These are phyloP conservation scores for Cladophialophora carrionii DNA, from an alignment of 2,329 filamentous ascomycete genomes.

Conservation along the genomic window DNA sequence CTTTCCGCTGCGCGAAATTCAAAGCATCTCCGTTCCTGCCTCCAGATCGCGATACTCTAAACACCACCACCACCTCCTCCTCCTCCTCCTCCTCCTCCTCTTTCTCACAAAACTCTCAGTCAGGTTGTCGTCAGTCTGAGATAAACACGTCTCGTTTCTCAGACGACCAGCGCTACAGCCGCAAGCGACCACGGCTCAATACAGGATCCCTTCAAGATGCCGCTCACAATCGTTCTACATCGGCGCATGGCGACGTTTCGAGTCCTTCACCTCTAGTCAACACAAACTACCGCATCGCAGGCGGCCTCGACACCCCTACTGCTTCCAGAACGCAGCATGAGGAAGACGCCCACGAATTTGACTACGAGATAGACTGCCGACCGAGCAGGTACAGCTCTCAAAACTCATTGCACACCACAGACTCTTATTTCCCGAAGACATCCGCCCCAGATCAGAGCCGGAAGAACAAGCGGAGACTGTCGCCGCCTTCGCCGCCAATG, in stretches of 20 bases:
- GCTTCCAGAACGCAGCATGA: slow-evolving; percentile 38
- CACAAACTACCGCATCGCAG: slow-evolving; percentile 46
- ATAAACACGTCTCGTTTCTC: background rate
- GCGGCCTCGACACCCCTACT: slow-evolving; percentile 42
- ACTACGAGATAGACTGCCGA: slow-evolving; percentile 48
- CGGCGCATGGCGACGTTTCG: slow-evolving; percentile 20
- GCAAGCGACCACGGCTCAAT: slow-evolving; percentile 24
- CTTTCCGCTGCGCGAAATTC: slow-evolving; percentile 22
- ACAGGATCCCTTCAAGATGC: slow-evolving; percentile 3
- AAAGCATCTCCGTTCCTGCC: slow-evolving; percentile 30
- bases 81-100: slow-evolving; percentile 9
- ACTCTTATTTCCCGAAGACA: slow-evolving; percentile 30
- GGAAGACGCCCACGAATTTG: slow-evolving; percentile 36
- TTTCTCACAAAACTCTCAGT: slow-evolving; percentile 7
- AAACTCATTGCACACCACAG: slow-evolving; percentile 35
- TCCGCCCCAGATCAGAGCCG: slow-evolving; percentile 16
- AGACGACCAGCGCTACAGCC: slow-evolving; percentile 12
- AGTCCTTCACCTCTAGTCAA: slow-evolving; percentile 47
- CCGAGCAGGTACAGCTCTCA: slow-evolving; percentile 50
- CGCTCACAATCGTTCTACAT: background rate
- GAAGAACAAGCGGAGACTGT: slow-evolving; percentile 21
- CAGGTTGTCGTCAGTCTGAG: slow-evolving; percentile 6
- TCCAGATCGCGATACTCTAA: slow-evolving; percentile 15
- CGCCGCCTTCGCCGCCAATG: slow-evolving; percentile 15
- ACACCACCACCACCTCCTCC: slow-evolving; percentile 8